Conservation (phyloP, 1,139 yeast genomes). For the Kazachstania sp. region DNA sequence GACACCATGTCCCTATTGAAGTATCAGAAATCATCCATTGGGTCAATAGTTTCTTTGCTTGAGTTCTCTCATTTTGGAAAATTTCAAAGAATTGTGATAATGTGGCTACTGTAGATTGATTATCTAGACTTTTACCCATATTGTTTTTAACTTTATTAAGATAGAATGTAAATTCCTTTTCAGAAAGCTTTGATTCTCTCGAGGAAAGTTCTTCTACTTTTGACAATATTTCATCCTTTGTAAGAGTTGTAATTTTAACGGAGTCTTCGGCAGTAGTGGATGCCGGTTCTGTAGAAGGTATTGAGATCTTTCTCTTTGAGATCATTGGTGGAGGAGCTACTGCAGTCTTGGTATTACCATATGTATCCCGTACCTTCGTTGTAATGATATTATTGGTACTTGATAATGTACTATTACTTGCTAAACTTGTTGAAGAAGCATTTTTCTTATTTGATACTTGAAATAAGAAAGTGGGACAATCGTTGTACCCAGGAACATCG, state of each 20-base stretch:
- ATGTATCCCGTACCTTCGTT: slow-evolving; percentile 14
- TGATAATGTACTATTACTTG: not conserved
- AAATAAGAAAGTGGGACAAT: slow-evolving; percentile 30
- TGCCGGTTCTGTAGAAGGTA: not conserved
- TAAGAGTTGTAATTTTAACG: slow-evolving; percentile 2
- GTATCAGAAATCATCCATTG: slow-evolving; percentile 30
- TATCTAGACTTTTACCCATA: slow-evolving; percentile 14
- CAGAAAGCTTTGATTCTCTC: slow-evolving; percentile 15
- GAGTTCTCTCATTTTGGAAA: slow-evolving; percentile 9
- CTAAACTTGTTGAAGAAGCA: slow-evolving; percentile 1
- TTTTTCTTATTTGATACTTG: slow-evolving; percentile 15
- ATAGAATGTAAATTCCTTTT: slow-evolving; percentile 24
- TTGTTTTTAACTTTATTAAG: slow-evolving; percentile 21
- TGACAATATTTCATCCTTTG: slow-evolving; percentile 16
- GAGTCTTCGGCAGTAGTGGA: not conserved
- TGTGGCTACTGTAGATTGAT: slow-evolving; percentile 15
- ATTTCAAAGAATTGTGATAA: slow-evolving; percentile 18
- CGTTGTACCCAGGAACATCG: slow-evolving; percentile 32
- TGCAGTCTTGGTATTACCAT: slow-evolving; percentile 15
- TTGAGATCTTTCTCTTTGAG: not conserved
- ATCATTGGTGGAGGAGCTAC: slow-evolving; percentile 17
- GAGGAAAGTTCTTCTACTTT: slow-evolving; percentile 13
- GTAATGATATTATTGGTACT: slow-evolving; percentile 2
- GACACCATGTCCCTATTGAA: slow-evolving; percentile 29
- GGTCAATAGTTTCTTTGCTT: slow-evolving; percentile 16